Evolutionary conservation across 1,284 basidiomycete genomes (phyloP).

Genomic region (Malassezia arunalokei): DNA sequence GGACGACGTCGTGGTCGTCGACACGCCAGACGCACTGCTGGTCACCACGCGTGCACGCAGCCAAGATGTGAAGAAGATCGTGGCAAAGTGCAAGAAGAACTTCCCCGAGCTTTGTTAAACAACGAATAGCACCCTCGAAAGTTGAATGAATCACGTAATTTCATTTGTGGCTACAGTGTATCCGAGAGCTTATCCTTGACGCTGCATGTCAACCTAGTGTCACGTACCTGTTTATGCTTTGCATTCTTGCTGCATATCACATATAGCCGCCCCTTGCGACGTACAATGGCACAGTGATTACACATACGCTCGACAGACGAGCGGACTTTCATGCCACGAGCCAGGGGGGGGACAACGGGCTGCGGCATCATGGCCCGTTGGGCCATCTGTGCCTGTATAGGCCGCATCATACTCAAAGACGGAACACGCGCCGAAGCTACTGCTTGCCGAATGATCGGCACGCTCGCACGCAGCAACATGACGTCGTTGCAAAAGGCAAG

Average conservation of each 20-base stretch:
- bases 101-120: slow-evolving; percentile 32
- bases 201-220: neutral
- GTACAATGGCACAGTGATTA: slow-evolving; percentile 44
- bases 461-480: slow-evolving; percentile 19
- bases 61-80: slow-evolving; percentile 46
- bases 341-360: slow-evolving; percentile 10
- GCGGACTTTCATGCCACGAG: slow-evolving; percentile 86
- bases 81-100: slow-evolving; percentile 36
- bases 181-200: slow-evolving; percentile 9
- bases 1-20: slow-evolving; percentile 45
- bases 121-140: neutral
- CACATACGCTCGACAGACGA: slow-evolving; percentile 68
- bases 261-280: slow-evolving; percentile 77
- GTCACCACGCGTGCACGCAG: slow-evolving; percentile 42
- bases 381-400: neutral
- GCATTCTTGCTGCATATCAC: slow-evolving; percentile 87
- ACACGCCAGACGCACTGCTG: slow-evolving; percentile 41
- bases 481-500: neutral
- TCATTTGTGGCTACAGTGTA: neutral
- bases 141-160: neutral
- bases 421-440: slow-evolving; percentile 11
- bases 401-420: slow-evolving; percentile 12
- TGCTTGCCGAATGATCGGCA: slow-evolving; percentile 14
- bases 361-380: slow-evolving; percentile 10
- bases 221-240: slow-evolving; percentile 88